phyloP scores from a whole-genome alignment of 192 early-diverging fungal species.

The Backusella sp. region DNA sequence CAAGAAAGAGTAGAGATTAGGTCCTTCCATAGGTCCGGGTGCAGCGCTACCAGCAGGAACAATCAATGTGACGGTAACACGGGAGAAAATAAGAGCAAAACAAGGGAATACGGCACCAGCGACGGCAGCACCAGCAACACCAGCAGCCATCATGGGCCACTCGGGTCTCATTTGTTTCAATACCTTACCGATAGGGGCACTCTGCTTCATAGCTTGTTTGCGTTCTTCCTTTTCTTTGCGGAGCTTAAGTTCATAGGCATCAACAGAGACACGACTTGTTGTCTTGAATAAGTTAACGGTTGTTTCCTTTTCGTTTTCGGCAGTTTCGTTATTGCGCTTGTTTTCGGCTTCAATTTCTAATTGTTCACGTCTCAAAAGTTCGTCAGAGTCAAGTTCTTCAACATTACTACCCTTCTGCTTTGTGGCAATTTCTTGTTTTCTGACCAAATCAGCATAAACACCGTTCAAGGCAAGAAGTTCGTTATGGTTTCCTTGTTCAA shows the following conservation, averaged over 20 bases:
- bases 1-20: conserved; percentile 42
- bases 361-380: conserved; percentile 3
- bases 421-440: conserved; percentile 60
- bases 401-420: background rate
- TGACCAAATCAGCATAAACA: conserved; percentile 63
- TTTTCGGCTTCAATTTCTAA: background rate
- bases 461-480: conserved; percentile 65
- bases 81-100: conserved; percentile 69
- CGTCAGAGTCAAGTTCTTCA: background rate
- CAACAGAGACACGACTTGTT: background rate
- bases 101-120: conserved; percentile 75
- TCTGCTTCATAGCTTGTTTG: conserved; percentile 39
- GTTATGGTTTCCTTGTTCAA: conserved; percentile 76
- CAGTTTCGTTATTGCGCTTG: background rate
- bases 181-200: conserved; percentile 54
- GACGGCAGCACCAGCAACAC: conserved; percentile 55
- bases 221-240: conserved; percentile 36
- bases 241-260: conserved; percentile 33
- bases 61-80: conserved; percentile 1
- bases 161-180: conserved; percentile 49
- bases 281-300: background rate
- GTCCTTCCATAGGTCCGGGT: conserved; percentile 34
- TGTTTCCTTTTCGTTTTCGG: background rate
- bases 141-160: conserved; percentile 50
- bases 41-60: conserved; percentile 16